Evolutionary conservation across 1,284 basidiomycete genomes (phyloP), one percentile per base, ranked within the genome.

Genomic region (Puccinia hordei): DNA sequence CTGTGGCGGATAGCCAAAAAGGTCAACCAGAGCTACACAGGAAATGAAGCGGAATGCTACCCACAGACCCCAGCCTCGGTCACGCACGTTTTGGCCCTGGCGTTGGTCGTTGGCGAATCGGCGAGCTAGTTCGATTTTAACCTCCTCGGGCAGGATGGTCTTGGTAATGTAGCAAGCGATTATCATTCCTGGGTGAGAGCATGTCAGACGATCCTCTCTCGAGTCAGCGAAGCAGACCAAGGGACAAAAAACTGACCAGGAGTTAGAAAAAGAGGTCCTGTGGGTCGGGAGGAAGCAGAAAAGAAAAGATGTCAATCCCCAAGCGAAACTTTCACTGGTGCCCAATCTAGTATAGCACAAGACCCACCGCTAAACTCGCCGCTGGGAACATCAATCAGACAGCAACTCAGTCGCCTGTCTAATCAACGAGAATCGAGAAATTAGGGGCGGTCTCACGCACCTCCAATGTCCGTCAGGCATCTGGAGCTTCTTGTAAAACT

Each of bases 41-140:
- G 17, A 49, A 49, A 17, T 49, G 46, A 49, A 9, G 17, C 17
- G 17, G 5, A 59, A 44, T 22, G 15, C 30, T 33, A 88, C 93
- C 87, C 84, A 96, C 94, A 98, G 89, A 83, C 95, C 95, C 95
- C 95, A 97, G 6, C 95, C 95, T 35, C 93, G 93, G 81, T 97
- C 93, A 35, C 91, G 89, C 0, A 88, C 88, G 84, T 76, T 83
- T 2, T 82, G 82, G 0, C 46, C 49, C 8, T 68, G 90, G 88
- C 69, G 90, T 90, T 84, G 89, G 88, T 83, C 19, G 85, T 93
- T 94, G 84, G 94, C 89, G 57, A 97, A 30, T 22, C 57, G 61
- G 22, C 81, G 74, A 19, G 46, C 24, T 24, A 80, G 24, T 33
- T 69, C 68, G 33, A 59, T 53, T 24, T 53, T 74, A 19, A 77